Evolutionary conservation across 2,329 filamentous ascomycete genomes (phyloP).

Genomic region (Sordariomycetes sp.): DNA sequence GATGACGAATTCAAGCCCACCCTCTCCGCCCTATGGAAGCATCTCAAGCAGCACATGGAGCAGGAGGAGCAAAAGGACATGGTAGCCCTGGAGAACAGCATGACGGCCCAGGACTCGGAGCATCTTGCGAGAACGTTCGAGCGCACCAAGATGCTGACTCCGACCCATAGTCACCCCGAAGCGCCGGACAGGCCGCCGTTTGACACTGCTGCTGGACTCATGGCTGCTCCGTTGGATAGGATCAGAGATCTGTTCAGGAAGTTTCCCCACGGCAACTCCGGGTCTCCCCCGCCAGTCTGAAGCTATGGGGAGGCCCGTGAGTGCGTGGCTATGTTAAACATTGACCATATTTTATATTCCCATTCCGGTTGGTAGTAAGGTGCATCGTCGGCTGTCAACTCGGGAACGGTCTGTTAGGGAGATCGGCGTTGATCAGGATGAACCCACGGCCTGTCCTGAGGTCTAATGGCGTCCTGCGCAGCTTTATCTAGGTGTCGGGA

Average conservation of each 20-base stretch:
- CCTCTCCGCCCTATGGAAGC: conserved; percentile 29
- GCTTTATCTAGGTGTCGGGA: too few species aligned
- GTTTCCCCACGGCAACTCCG: conserved; percentile 16
- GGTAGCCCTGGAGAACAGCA: conserved; percentile 30
- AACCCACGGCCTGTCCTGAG: too few species aligned
- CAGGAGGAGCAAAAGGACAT: conserved; percentile 40
- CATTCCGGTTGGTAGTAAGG: too few species aligned
- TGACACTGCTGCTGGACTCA: conserved; percentile 40
- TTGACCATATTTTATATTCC: too few species aligned
- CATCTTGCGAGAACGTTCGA: conserved; percentile 29
- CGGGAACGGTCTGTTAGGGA: too few species aligned
- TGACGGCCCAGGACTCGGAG: conserved; percentile 21
- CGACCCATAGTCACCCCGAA: conserved; percentile 38
- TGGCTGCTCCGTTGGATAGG: conserved; percentile 46
- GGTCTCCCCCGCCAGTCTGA: background rate
- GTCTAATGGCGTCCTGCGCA: too few species aligned
- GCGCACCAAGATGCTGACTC: conserved; percentile 42
- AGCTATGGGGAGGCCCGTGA: background rate
- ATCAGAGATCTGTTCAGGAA: conserved; percentile 42
- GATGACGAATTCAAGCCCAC: conserved; percentile 30
- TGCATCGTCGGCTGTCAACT: too few species aligned
- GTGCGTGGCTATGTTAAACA: background rate
- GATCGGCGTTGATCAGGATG: too few species aligned
- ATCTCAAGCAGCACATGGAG: conserved; percentile 33
- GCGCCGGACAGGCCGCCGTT: conserved; percentile 41